Conservation (phyloP, 2,329 filamentous ascomycete genomes). For the Ophiostoma montium region DNA sequence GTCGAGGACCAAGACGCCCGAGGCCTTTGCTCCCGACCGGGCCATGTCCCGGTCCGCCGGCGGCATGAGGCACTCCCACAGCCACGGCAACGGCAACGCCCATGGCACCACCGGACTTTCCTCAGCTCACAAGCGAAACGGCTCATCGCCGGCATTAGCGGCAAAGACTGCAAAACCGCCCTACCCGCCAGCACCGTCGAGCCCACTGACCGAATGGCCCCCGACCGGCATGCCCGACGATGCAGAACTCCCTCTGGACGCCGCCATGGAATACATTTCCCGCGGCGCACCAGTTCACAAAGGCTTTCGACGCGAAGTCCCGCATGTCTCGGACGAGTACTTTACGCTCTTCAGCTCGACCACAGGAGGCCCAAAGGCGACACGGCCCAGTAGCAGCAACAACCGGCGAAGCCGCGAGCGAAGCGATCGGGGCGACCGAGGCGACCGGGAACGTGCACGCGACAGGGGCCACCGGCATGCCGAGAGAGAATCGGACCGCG, state of each 20-base stretch:
- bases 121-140: background rate
- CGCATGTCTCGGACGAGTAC: conserved; percentile 28
- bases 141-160: conserved; percentile 8
- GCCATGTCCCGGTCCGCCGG: background rate
- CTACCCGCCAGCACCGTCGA: conserved; percentile 19
- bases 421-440: conserved; percentile 1
- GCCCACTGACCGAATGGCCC: conserved; percentile 41
- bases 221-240: conserved; percentile 33
- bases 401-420: conserved; percentile 6
- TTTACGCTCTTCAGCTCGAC: conserved; percentile 40
- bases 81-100: too few species aligned
- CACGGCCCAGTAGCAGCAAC: background rate
- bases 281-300: conserved; percentile 42
- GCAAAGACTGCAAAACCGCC: conserved; percentile 21
- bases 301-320: conserved; percentile 32
- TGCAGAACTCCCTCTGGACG: conserved; percentile 36
- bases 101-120: too few species aligned
- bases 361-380: conserved; percentile 24
- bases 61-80: background rate
- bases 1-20: background rate
- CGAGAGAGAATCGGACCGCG: conserved; percentile 16
- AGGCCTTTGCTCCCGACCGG: conserved; percentile 1
- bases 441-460: conserved; percentile 1
- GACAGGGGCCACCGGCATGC: background rate
- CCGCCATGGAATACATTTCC: conserved; percentile 44